phyloP scores from a whole-genome alignment of 2,329 filamentous ascomycete genomes.

The Aureobasidium vineae region DNA sequence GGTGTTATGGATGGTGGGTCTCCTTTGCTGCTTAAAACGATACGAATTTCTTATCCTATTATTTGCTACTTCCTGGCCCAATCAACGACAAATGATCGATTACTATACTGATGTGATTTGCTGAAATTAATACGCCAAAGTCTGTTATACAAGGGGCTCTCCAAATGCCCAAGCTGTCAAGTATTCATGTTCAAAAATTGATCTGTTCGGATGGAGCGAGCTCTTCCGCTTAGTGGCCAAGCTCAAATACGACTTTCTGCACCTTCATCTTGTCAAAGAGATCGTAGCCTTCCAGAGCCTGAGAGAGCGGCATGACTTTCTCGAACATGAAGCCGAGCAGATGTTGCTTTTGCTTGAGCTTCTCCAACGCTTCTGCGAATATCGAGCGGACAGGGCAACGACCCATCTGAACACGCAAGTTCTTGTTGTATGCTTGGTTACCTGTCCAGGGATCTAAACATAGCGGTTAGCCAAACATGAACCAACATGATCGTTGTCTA shows the following conservation, averaged over 20 bases:
- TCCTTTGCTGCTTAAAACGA: neutral
- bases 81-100: neutral
- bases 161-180: neutral
- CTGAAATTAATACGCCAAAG: neutral
- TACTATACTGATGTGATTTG: neutral
- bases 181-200: neutral
- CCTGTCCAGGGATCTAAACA: constrained; percentile 46
- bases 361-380: constrained; percentile 49
- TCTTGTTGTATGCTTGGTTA: constrained; percentile 52
- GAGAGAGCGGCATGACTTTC: constrained; percentile 52
- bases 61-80: neutral
- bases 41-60: neutral
- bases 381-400: constrained; percentile 52
- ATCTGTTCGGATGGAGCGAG: neutral
- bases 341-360: constrained; percentile 50
- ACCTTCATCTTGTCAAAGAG: constrained; percentile 55
- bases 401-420: constrained; percentile 51
- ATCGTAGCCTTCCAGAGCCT: constrained; percentile 54
- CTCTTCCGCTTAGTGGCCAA: neutral
- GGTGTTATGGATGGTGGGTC: neutral
- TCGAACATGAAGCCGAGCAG: constrained; percentile 54
- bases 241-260: constrained; percentile 52
- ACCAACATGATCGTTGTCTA: neutral
- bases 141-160: neutral
- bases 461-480: neutral